Evolutionary conservation across 176 grass and related monocot genomes (phyloP), one percentile per base, ranked within the genome.

Genomic region (Rhynchospora breviuscula): DNA sequence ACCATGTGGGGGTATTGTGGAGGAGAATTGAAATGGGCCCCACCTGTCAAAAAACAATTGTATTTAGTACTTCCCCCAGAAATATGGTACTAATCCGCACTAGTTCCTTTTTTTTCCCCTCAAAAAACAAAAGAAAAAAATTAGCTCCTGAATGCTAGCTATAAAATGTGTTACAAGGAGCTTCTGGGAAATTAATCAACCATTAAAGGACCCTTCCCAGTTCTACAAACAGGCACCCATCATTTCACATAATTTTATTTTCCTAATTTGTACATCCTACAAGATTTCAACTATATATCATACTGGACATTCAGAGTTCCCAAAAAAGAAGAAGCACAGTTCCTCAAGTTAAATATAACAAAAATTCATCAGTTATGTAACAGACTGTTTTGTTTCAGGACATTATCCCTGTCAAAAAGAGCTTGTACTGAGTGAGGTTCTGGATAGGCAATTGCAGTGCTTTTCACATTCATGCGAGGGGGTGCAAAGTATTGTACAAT

Each of bases 11-110:
- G 61, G 80, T 82, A 67, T 51, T 61, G 80, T 9, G 22, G 45
- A 9, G 91, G 64, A 61, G 86, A 75, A 65, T 76, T 87, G 59
- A 87, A 81, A 71, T 83, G 75, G 58, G 89, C 17, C 2, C 73
- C 73, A 0, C 73, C 73, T 78, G 52, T 54, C 51, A 78, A 48
- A 56, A 57, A 31, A 51, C 8, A 57, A 78, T 33, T 57, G 73
- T 25, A 33, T 13, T 78, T 78, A 57, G 25, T 78, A 57, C 49
- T 52, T 9, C 49, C 23, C 51, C 17, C 0, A 48, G 49, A 57
- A 78, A 57, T 57, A 57, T 23, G 10, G 10, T 73, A 73, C 12
- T 25, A 13, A 48, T 49, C n/a, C 45, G 12, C 8, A 73, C 43
- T 48, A 70, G 17, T 33, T 43, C 13, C 33, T 17, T 40, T 67